Conservation (phyloP, 306 rosid genomes). For the Psophocarpus tetragonolobus region DNA sequence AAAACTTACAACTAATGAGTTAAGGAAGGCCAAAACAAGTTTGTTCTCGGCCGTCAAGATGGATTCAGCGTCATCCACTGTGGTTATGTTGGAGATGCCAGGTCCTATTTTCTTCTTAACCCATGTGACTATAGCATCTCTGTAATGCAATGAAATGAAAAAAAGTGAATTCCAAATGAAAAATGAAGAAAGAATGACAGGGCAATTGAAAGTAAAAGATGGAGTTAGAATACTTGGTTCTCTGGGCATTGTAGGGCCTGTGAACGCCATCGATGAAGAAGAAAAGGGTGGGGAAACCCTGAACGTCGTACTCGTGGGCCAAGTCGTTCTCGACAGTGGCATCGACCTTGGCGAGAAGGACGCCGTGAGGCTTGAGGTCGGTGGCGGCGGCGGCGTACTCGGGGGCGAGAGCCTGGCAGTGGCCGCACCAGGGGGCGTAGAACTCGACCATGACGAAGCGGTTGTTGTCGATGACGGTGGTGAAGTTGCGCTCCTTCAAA, state of each 20-base stretch:
- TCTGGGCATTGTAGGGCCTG: slow-evolving; percentile 78
- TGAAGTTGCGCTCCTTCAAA: slow-evolving; percentile 83
- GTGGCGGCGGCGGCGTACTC: slow-evolving; percentile 95
- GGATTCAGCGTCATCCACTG: slow-evolving; percentile 77
- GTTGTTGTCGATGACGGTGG: slow-evolving; percentile 62
- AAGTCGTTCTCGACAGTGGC: slow-evolving; percentile 83
- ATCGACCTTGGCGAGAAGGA: slow-evolving; percentile 85
- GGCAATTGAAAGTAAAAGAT: not conserved
- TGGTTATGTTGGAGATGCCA: slow-evolving; percentile 73
- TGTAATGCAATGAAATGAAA: slow-evolving; percentile 21
- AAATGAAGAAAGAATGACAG: not conserved
- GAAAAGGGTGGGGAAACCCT: slow-evolving; percentile 80
- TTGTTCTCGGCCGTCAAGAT: slow-evolving; percentile 69
- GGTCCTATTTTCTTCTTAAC: slow-evolving; percentile 95
- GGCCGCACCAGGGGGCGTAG: slow-evolving; percentile 99
- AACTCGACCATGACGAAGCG: slow-evolving; percentile 85
- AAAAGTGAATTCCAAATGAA: not conserved
- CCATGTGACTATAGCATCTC: slow-evolving; percentile 91
- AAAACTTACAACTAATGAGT: slow-evolving; percentile 81
- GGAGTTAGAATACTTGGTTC: slow-evolving; percentile 62
- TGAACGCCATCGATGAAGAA: slow-evolving; percentile 86
- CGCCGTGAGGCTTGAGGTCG: slow-evolving; percentile 70
- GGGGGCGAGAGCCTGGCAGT: slow-evolving; percentile 87
- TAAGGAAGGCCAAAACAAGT: slow-evolving; percentile 85
- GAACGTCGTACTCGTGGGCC: slow-evolving; percentile 76